Conservation (phyloP, 257 asterid genomes). For the Ocimum tenuiflorum region DNA sequence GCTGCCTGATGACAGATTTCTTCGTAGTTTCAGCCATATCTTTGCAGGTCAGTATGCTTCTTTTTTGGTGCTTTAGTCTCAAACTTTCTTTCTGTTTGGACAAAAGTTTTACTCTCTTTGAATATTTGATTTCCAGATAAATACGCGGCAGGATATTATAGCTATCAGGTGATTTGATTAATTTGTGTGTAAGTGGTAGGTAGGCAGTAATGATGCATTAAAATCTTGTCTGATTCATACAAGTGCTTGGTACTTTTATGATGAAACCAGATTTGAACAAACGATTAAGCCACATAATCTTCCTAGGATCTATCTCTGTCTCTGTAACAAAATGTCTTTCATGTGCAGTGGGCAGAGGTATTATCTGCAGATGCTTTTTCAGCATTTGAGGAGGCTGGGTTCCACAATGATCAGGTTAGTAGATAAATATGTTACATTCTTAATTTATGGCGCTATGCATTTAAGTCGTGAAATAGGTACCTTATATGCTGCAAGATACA, state of each 20-base stretch:
- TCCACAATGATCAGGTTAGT: conserved; percentile 36
- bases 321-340: background rate
- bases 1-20: conserved; percentile 71
- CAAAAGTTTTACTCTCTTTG: background rate
- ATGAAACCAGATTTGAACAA: too few species aligned
- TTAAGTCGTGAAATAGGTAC: background rate
- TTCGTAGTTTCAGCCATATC: conserved; percentile 69
- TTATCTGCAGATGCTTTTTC: conserved; percentile 46
- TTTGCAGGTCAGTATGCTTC: conserved; percentile 44
- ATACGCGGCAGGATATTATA: conserved; percentile 82
- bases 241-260: too few species aligned
- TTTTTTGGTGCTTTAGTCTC: background rate
- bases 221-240: background rate
- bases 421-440: background rate
- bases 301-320: background rate
- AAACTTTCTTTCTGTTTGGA: background rate
- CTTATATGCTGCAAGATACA: background rate
- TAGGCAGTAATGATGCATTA: background rate
- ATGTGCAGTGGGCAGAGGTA: conserved; percentile 48
- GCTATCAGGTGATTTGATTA: conserved; percentile 54
- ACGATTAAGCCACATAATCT: too few species aligned
- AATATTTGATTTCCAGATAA: conserved; percentile 35
- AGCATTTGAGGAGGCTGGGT: conserved; percentile 48
- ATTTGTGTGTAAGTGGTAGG: background rate
- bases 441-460: background rate